A percentile compares a stretch with the other conserved stretches of the same genome.
phyloP scores from a whole-genome alignment of 2,329 filamentous ascomycete genomes.

The Diaporthe nobilis region DNA sequence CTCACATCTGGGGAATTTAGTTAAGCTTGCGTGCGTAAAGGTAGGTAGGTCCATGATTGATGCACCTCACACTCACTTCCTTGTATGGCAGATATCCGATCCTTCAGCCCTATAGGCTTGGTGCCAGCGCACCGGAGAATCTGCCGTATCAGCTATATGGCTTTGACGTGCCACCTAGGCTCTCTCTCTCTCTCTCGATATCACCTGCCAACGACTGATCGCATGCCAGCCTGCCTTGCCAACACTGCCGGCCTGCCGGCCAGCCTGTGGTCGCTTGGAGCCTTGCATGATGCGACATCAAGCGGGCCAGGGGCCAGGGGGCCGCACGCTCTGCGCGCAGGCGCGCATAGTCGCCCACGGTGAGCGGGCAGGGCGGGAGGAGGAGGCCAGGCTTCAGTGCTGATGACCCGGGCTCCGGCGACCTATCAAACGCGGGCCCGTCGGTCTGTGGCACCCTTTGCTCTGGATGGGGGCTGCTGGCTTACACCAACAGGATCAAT shows the following conservation, averaged over 20 bases:
- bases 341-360: slow-evolving; percentile 10
- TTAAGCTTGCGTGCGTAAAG: slow-evolving; percentile 4
- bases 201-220: background rate
- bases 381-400: slow-evolving; percentile 26
- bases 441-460: slow-evolving; percentile 25
- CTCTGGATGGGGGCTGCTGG: slow-evolving; percentile 36
- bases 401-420: slow-evolving; percentile 7
- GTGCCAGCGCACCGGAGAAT: slow-evolving; percentile 9
- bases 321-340: background rate
- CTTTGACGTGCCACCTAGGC: background rate
- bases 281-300: slow-evolving; percentile 31
- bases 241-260: background rate
- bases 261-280: slow-evolving; percentile 20
- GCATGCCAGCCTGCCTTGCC: background rate
- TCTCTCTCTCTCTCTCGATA: background rate
- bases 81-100: slow-evolving; percentile 15
- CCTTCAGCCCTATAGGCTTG: slow-evolving; percentile 16
- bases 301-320: slow-evolving; percentile 9
- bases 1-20: slow-evolving; percentile 1
- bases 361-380: background rate
- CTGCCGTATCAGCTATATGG: slow-evolving; percentile 3
- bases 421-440: slow-evolving; percentile 9
- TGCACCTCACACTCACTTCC: background rate
- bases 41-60: background rate
- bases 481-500: slow-evolving; percentile 32